Base-by-base conservation (phyloP, 352 stramenopile species). In the Pythium myriotylum region DNA sequence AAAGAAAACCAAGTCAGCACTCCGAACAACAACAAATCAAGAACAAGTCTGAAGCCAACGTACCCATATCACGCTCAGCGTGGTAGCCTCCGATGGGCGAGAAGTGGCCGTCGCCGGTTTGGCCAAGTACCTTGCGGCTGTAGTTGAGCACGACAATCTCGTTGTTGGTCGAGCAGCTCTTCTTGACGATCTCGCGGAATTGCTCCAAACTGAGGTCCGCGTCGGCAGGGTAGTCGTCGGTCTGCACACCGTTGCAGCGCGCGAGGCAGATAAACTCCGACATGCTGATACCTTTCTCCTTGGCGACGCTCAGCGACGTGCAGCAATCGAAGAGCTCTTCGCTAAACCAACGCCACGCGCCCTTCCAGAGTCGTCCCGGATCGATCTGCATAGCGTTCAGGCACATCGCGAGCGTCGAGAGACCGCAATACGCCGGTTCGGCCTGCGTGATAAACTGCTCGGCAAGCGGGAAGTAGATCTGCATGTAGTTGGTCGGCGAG, bases 71-170 rank as follows among this genome's bases (percentile, higher is more conserved):
- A 17, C 81, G 81, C 66, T 75, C 80, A 39, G 73, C 73, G 68
- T 98, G 81, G 73, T 99, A 99, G 4, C 93, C 96, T 43, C 88
- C 97, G 57, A 99, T 92, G 13, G 97, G 97, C 33, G 89, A 98
- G 68, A 99, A 99, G 72, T 99, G 97, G 17, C 97, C 97, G 55
- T 87, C 86, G 17, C 97, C 97, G 0, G 96, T 99, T 73, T 99
- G 96, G 17, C 79, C 74, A 3, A 99, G 74, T 48, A 85, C 81
- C 68, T 96, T 86, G 49, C 96, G 85, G 14, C 77, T 88, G 77
- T 98, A 99, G 20, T 95, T 98, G 24, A 97, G 77, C 39, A 98
- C 94, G 19, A 99, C 72, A 39, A 98, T 89, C 77, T 84, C 78
- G 37, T 59, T 90, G 60, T 46, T 94, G 60, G 72, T 86, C 41